Conservation (phyloP, 768 basidiomycete genomes). For the Heimioporus sp. region DNA sequence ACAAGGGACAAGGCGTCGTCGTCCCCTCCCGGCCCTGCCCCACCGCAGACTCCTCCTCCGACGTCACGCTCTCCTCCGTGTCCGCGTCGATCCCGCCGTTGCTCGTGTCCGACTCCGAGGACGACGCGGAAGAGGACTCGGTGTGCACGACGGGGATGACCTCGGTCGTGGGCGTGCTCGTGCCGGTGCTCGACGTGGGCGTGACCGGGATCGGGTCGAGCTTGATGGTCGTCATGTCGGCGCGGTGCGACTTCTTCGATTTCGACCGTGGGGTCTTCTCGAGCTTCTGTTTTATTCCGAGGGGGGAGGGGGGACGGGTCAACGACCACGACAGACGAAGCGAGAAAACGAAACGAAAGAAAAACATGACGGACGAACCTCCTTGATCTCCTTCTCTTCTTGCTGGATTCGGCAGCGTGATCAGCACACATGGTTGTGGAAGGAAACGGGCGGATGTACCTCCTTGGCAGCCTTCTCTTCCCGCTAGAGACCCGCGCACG, state of each 20-base stretch:
- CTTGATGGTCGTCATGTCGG: slow-evolving; percentile 32
- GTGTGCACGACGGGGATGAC: slow-evolving; percentile 19
- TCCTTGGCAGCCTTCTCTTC: slow-evolving; percentile 58
- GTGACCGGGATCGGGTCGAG: slow-evolving; percentile 18
- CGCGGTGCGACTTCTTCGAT: slow-evolving; percentile 45
- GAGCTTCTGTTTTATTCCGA: slow-evolving; percentile 38
- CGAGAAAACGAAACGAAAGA: background rate
- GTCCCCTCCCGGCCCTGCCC: no score
- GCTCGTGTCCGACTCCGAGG: slow-evolving; percentile 59
- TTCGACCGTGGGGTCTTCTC: slow-evolving; percentile 59
- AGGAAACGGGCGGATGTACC: slow-evolving; percentile 33
- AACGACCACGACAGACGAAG: background rate
- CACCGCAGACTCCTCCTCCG: slow-evolving; percentile 53
- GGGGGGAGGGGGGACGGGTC: no score
- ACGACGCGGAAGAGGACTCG: slow-evolving; percentile 42
- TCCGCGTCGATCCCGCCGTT: slow-evolving; percentile 68
- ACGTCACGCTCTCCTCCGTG: slow-evolving; percentile 72
- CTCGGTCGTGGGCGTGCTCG: slow-evolving; percentile 11
- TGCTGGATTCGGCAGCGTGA: slow-evolving; percentile 29
- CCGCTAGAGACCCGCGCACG: slow-evolving; percentile 27
- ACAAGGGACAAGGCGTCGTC: no score
- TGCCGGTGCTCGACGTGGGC: slow-evolving; percentile 1
- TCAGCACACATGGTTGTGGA: slow-evolving; percentile 15
- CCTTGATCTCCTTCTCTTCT: slow-evolving; percentile 46
- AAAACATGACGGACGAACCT: slow-evolving; percentile 30